Percentiles rank a stretch among this genome's conserved stretches.
phyloP scores from a whole-genome alignment of 2,329 filamentous ascomycete genomes.

The Fusarium lateritium region DNA sequence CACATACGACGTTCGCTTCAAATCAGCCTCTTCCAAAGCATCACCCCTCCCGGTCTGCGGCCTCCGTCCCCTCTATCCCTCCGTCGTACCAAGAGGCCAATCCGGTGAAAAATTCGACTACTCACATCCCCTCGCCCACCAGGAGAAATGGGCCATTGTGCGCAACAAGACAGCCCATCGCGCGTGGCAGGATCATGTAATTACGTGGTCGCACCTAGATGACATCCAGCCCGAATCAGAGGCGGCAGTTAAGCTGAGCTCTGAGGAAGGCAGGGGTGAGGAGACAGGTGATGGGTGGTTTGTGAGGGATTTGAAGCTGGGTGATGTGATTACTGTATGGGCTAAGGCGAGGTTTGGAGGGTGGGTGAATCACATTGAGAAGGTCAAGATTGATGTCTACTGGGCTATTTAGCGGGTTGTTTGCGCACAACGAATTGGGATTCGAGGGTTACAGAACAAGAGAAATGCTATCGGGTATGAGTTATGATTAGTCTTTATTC shows the following conservation, averaged over 20 bases:
- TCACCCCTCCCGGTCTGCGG: slow-evolving; percentile 53
- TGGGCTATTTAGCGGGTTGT: slow-evolving; percentile 63
- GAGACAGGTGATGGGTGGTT: slow-evolving; percentile 68
- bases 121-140: slow-evolving; percentile 55
- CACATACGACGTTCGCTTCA: slow-evolving; percentile 50
- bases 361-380: slow-evolving; percentile 68
- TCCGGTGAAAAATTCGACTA: slow-evolving; percentile 51
- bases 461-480: slow-evolving; percentile 2
- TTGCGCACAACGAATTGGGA: not conserved
- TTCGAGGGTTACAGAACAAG: not conserved
- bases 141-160: slow-evolving; percentile 62
- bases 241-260: slow-evolving; percentile 56
- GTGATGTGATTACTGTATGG: slow-evolving; percentile 75
- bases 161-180: slow-evolving; percentile 59
- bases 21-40: slow-evolving; percentile 34
- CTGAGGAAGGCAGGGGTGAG: slow-evolving; percentile 63
- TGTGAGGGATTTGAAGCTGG: slow-evolving; percentile 68
- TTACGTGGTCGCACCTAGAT: slow-evolving; percentile 70
- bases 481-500: not conserved
- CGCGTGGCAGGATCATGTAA: slow-evolving; percentile 57
- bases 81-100: slow-evolving; percentile 32
- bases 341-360: slow-evolving; percentile 68
- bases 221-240: slow-evolving; percentile 60
- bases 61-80: slow-evolving; percentile 57
- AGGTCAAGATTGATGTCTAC: slow-evolving; percentile 69